These are phyloP conservation scores for Straminergon stramineum DNA, from an alignment of 225 moss, liverwort and hornwort species.

Conservation along the genomic window DNA sequence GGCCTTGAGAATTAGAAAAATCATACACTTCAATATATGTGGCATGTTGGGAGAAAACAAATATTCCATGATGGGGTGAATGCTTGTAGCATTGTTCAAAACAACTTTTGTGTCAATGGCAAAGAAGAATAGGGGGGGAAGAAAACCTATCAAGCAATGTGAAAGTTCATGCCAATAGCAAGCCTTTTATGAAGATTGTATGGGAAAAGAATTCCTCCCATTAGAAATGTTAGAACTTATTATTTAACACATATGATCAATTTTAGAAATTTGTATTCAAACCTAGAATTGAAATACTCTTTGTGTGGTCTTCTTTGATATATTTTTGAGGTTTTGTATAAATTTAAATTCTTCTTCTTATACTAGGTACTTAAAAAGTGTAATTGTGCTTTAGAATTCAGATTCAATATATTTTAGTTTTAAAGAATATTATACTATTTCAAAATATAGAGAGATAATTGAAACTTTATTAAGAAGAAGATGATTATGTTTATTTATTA, in stretches of 20 bases:
- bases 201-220: accelerated
- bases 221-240: not conserved
- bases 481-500: not conserved
- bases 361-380: not conserved
- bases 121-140: not conserved
- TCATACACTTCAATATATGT: not conserved
- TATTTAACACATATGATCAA: not conserved
- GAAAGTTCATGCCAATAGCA: not conserved
- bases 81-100: not conserved
- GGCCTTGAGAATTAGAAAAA: not conserved
- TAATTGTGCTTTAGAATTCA: not conserved
- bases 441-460: not conserved
- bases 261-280: not conserved
- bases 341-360: not conserved
- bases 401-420: not conserved
- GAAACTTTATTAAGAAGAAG: too few species aligned
- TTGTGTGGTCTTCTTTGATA: not conserved
- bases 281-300: not conserved
- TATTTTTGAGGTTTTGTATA: not conserved
- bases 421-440: too few species aligned
- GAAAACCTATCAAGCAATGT: not conserved
- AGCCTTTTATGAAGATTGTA: not conserved
- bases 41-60: not conserved
- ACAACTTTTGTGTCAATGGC: not conserved
- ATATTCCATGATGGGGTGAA: accelerated